Evolutionary conservation across 2,329 filamentous ascomycete species (phyloP).

Genomic region (Cercospora sesami): DNA sequence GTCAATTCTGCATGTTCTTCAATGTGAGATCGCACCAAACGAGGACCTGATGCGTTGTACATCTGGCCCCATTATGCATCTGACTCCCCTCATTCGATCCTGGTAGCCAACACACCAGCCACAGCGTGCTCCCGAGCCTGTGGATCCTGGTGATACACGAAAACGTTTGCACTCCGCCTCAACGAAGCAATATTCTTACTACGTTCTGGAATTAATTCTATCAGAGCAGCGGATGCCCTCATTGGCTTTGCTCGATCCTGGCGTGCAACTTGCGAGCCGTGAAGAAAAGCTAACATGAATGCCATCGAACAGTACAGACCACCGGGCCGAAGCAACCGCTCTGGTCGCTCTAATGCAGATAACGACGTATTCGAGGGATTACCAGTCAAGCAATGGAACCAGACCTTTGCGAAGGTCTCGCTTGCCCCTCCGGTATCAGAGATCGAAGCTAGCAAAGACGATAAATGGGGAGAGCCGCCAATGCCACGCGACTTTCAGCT

Average conservation of each 20-base stretch:
- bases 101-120: slow-evolving; percentile 5
- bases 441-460: slow-evolving; percentile 44
- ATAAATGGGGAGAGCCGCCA: slow-evolving; percentile 76
- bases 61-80: background rate
- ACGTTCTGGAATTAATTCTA: background rate
- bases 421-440: slow-evolving; percentile 36
- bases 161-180: background rate
- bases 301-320: slow-evolving; percentile 52
- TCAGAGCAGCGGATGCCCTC: background rate
- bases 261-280: background rate
- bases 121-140: slow-evolving; percentile 12
- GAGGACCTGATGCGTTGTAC: background rate
- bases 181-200: background rate
- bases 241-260: background rate
- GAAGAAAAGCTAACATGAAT: slow-evolving; percentile 24
- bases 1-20: background rate
- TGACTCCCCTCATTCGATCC: background rate
- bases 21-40: background rate
- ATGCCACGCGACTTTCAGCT: slow-evolving; percentile 86
- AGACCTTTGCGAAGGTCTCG: slow-evolving; percentile 42
- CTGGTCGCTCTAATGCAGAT: slow-evolving; percentile 59
- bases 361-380: slow-evolving; percentile 71
- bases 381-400: slow-evolving; percentile 87
- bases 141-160: slow-evolving; percentile 10
- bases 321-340: slow-evolving; percentile 59